phyloP scores from a whole-genome alignment of 495 filamentous ascomycete species.

The Penicillium waksmanii region DNA sequence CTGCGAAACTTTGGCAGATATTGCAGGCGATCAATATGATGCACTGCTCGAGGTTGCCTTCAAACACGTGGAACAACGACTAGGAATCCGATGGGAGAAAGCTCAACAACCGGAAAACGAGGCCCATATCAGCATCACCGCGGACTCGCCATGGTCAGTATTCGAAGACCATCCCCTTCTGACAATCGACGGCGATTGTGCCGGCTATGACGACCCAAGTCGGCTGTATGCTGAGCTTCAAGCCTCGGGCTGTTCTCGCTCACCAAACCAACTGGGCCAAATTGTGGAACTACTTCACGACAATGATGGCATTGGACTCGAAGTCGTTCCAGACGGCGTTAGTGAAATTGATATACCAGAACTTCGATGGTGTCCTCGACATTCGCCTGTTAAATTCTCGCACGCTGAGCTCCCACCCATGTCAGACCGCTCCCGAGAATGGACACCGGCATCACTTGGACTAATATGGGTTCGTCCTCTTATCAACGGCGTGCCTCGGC shows the following conservation, averaged over 20 bases:
- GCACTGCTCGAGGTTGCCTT: slow-evolving; percentile 32
- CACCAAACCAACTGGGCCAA: slow-evolving; percentile 24
- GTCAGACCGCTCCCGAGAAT: slow-evolving; percentile 14
- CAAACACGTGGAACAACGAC: slow-evolving; percentile 31
- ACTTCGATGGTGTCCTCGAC: slow-evolving; percentile 38
- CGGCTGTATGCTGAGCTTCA: slow-evolving; percentile 37
- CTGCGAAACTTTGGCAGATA: slow-evolving; percentile 20
- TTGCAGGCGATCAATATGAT: slow-evolving; percentile 29
- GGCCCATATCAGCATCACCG: slow-evolving; percentile 22
- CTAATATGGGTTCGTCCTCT: slow-evolving; percentile 33
- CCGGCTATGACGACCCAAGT: slow-evolving; percentile 30
- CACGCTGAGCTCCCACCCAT: slow-evolving; percentile 13
- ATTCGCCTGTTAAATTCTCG: slow-evolving; percentile 36
- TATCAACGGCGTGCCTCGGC: slow-evolving; percentile 21
- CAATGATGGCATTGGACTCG: slow-evolving; percentile 26
- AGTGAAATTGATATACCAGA: slow-evolving; percentile 12
- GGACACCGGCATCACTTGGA: slow-evolving; percentile 32
- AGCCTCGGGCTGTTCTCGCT: slow-evolving; percentile 39
- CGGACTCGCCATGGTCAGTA: slow-evolving; percentile 17
- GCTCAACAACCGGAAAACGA: slow-evolving; percentile 8
- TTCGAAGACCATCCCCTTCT: slow-evolving; percentile 33
- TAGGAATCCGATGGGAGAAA: slow-evolving; percentile 35
- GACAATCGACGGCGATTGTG: slow-evolving; percentile 31
- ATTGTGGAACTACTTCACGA: slow-evolving; percentile 41
- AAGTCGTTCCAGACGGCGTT: slow-evolving; percentile 18